Evolutionary conservation across 805 yeast species (phyloP), one percentile per base, ranked within the genome.

Genomic region (Pichia paraexigua): DNA sequence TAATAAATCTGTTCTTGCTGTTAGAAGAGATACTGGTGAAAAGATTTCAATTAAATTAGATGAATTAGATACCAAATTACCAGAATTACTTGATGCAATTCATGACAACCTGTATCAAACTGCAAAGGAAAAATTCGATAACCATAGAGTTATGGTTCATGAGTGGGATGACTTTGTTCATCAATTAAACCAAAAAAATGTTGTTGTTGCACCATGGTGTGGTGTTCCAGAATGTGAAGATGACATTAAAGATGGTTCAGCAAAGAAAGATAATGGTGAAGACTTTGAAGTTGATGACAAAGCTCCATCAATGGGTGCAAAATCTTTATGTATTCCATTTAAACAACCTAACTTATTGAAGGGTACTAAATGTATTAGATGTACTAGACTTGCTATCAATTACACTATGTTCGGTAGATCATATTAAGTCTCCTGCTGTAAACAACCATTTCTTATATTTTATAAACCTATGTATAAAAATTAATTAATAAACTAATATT

Each of bases 301-400:
- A 70, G 89, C 99, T 24, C 99, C 99, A 67, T 83, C 95, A 48
- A 94, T 94, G 99, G 99, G 99, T 66, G 99, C 99, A 59, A 94
- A 94, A 77, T 86, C 96, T 21, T 78, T 94, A 71, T 94, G 99
- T 80, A 91, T 91, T 69, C 99, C 99, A 58, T 83, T 83, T 65
- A 86, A 87, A 41, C 98, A 92, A 75, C 97, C 96, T 53, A 80
- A 73, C 63, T 78, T 92, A 70, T 80, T 80, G 68, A 73, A 69
- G 58, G 92, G 85, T 60, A 87, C 89, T 58, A 85, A 83, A 70
- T 95, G 99, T 82, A 84, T 89, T 57, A 85, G 75, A 63, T 94
- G 98, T 79, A 87, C 77, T 56, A 74, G 71, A 61, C 70, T 72
- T 43, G 99, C 99, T 42, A 68, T 80, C 56, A 78, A 80, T 66